Evolutionary conservation across 2,329 filamentous ascomycete genomes (phyloP), one percentile per base, ranked within the genome.

Genomic region (Alternaria alternata): DNA sequence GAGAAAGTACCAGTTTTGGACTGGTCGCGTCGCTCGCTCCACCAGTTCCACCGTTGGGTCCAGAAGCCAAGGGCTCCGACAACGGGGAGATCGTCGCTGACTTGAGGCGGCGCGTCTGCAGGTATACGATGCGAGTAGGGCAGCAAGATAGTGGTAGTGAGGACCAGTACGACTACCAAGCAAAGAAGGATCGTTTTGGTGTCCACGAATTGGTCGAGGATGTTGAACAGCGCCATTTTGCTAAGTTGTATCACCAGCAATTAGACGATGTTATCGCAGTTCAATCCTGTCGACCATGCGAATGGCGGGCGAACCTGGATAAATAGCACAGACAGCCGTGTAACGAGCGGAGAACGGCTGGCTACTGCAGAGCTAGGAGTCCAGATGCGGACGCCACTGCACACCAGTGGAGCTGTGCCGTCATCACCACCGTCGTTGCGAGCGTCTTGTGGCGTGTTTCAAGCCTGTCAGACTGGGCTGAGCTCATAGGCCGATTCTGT

Each of bases 41-140:
- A 79, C 66, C 84, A 86, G 26, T 82, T 78, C 71, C 77, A 79
- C 53, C 84, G 76, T 16, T 75, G 60, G 3, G 80, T 81, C 75
- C 84, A 86, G 75, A 84, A 86, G 0, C 73, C 71, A 26, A 79
- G 57, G 2, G 80, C 75, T 3, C 84, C 84, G 4, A 83, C 57
- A 8, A 86, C 61, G 0, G 84, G 84, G 22, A 62, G 62, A 52
- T 74, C 66, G 48, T 67, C 68, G 42, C 51, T 61, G 48, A 70
- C 64, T 16, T 57, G 51, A 30, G 57, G 61, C 5, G 72, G 72
- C 4, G 72, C 69, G 47, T 73, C 67, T 6, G 59, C 12, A 16
- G 67, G 71, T 12, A 73, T 36, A 39, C 62, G 57, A 44, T 70
- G 71, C 26, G 66, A 43, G 52, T 65, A 69, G 34, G 66, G 36